A percentile compares a stretch with the other conserved stretches of the same genome.
phyloP scores from a whole-genome alignment of 345 rosid species.

The Linum trigynum region DNA sequence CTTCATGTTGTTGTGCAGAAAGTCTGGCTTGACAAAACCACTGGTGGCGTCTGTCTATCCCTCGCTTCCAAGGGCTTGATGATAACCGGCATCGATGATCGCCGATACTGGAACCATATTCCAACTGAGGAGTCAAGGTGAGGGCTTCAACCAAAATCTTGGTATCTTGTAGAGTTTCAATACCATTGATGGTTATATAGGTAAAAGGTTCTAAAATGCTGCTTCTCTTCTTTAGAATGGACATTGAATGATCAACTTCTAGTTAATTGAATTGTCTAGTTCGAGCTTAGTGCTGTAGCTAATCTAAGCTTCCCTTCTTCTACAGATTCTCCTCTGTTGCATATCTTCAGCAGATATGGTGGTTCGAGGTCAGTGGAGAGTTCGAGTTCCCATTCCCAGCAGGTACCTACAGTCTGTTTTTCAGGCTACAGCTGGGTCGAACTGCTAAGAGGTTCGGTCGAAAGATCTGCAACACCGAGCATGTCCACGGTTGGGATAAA shows the following conservation, averaged over 20 bases:
- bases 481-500: constrained; percentile 81
- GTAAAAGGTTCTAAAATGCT: not conserved
- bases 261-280: not conserved
- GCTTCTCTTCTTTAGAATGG: not conserved
- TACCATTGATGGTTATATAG: not conserved
- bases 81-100: constrained; percentile 15
- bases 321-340: constrained; percentile 62
- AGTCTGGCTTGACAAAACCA: constrained; percentile 4
- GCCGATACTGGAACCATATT: constrained; percentile 43
- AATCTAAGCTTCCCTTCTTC: not conserved
- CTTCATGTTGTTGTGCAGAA: constrained; percentile 1
- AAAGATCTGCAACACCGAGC: constrained; percentile 54
- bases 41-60: not conserved
- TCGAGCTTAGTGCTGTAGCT: not conserved
- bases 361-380: constrained; percentile 87
- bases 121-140: constrained; percentile 27
- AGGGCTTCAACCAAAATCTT: not conserved
- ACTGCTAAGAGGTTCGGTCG: constrained; percentile 64
- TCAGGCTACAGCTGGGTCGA: constrained; percentile 66
- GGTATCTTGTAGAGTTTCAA: not conserved
- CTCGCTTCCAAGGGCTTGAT: not conserved
- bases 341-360: constrained; percentile 92
- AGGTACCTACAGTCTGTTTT: constrained; percentile 70
- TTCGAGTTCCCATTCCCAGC: constrained; percentile 66
- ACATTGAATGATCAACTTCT: not conserved